Conservation (phyloP, 805 yeast genomes). For the Kregervanrija delftensis region DNA sequence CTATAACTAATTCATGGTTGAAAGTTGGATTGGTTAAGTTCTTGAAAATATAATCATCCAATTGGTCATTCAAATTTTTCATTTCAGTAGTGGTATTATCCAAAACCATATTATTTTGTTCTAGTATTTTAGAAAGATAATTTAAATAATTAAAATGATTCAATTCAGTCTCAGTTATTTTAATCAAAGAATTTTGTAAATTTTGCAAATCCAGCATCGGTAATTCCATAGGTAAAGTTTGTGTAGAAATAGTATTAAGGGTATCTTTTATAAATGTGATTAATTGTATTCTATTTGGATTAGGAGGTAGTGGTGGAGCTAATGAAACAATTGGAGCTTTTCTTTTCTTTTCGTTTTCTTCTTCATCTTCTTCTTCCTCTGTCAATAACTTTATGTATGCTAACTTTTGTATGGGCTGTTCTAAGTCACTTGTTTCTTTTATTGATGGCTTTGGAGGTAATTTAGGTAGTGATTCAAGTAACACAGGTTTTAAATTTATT, state of each 20-base stretch:
- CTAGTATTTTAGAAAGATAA: slow-evolving; percentile 11
- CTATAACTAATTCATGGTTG: slow-evolving; percentile 38
- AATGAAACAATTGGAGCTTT: no score
- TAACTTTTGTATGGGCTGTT: background rate
- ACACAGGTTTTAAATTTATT: background rate
- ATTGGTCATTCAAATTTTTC: slow-evolving; percentile 10
- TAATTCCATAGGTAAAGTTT: background rate
- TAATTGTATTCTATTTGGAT: background rate
- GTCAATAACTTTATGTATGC: no score
- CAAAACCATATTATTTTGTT: slow-evolving; percentile 21
- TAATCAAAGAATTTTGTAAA: slow-evolving; percentile 14
- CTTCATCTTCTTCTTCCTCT: no score
- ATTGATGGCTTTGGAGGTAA: slow-evolving; percentile 24
- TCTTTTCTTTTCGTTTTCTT: no score
- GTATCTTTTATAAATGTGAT: background rate
- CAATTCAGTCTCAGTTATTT: slow-evolving; percentile 14
- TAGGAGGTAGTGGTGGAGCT: slow-evolving; percentile 25
- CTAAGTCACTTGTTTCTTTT: background rate
- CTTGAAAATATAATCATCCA: slow-evolving; percentile 22
- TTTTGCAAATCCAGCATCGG: slow-evolving; percentile 4
- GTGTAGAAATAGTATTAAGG: background rate
- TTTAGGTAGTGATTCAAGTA: slow-evolving; percentile 1
- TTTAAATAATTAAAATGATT: slow-evolving; percentile 13
- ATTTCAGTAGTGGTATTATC: slow-evolving; percentile 9
- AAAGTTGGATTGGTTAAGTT: slow-evolving; percentile 19